These are phyloP conservation scores for Nicotiana noctiflora DNA, from an alignment of 257 asterid genomes.

Conservation along the genomic window DNA sequence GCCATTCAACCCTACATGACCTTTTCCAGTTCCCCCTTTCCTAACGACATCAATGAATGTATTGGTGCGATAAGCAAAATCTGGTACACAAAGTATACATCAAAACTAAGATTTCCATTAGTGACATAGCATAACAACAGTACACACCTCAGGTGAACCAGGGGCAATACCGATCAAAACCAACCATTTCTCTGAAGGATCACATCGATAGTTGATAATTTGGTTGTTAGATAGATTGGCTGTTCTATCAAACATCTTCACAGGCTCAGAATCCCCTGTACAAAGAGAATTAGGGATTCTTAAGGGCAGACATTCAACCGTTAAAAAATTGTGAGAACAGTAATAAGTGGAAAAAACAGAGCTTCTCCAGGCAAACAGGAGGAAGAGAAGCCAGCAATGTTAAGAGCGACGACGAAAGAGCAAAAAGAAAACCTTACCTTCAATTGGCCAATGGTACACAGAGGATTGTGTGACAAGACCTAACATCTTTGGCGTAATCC, in stretches of 20 bases:
- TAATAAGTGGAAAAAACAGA: not conserved
- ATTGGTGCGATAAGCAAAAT: not conserved
- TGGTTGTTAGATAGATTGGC: conserved; percentile 89
- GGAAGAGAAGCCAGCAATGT: not conserved
- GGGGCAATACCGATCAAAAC: conserved; percentile 97
- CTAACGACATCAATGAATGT: not conserved
- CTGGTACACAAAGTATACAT: not conserved
- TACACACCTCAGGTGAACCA: conserved; percentile 89
- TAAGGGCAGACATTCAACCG: not conserved
- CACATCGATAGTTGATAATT: conserved; percentile 91
- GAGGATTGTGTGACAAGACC: conserved; percentile 96
- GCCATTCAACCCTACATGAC: not conserved
- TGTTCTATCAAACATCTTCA: conserved; percentile 91
- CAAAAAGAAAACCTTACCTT: conserved; percentile 39
- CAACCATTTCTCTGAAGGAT: conserved; percentile 98
- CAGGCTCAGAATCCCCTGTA: conserved; percentile 91
- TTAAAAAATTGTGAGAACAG: not conserved
- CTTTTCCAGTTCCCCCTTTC: not conserved
- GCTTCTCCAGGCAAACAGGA: not conserved
- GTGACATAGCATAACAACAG: not conserved
- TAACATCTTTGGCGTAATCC: conserved; percentile 89
- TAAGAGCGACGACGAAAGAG: not conserved
- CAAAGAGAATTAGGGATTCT: conserved; percentile 5
- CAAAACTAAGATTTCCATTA: not conserved
- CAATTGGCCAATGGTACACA: conserved; percentile 94